Conservation (phyloP, 192 early-diverging fungal genomes). For the Coemansia sp. region DNA sequence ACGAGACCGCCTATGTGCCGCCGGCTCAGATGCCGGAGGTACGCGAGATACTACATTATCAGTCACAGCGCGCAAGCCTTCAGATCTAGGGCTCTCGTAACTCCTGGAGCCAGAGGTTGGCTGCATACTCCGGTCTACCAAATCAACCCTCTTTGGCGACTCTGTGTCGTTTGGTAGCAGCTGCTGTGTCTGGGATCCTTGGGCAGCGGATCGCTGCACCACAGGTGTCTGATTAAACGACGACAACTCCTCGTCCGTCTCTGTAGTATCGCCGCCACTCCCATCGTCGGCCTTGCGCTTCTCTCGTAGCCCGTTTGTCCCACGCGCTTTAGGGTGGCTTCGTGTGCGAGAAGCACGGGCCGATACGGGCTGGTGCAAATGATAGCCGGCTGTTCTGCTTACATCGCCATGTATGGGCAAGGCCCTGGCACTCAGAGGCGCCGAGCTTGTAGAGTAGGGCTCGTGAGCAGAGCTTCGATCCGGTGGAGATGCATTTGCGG, state of each 20-base stretch:
- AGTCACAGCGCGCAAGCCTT: too few relatives aligned
- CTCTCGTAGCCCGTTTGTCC: background rate
- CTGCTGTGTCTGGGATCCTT: background rate
- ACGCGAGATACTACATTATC: background rate
- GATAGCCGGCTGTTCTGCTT: background rate
- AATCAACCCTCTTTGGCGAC: background rate
- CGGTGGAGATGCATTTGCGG: background rate
- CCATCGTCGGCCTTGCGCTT: background rate
- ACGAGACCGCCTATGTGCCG: slow-evolving; percentile 21
- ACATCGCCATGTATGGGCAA: background rate
- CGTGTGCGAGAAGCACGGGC: slow-evolving; percentile 1
- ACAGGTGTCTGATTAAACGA: slow-evolving; percentile 8
- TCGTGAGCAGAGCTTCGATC: background rate
- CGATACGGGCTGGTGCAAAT: background rate
- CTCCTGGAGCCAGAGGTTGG: background rate
- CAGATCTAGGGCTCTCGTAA: background rate
- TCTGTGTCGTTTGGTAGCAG: background rate
- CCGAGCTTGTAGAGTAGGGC: background rate
- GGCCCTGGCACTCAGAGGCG: background rate
- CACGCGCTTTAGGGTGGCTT: background rate
- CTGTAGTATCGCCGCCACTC: slow-evolving; percentile 29
- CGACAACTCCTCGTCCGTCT: slow-evolving; percentile 31
- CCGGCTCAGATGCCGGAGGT: slow-evolving; percentile 35
- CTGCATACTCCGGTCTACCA: background rate
- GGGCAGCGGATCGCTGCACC: slow-evolving; percentile 1